Evolutionary conservation across 2,329 filamentous ascomycete genomes (phyloP).

Genomic region (Ilyonectria mors-panacis): DNA sequence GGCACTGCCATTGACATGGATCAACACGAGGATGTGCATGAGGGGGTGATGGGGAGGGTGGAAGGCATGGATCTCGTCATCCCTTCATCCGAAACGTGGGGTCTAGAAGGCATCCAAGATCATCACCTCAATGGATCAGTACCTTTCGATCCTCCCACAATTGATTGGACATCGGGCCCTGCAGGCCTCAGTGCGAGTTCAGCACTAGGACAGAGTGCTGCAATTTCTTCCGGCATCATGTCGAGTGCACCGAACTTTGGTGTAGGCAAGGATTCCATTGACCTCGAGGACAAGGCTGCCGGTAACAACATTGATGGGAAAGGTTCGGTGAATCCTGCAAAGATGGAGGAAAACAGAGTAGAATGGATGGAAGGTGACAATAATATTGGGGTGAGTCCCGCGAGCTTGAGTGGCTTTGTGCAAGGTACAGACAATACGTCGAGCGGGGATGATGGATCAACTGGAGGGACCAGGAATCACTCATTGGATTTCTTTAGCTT

Average conservation of each 20-base stretch:
- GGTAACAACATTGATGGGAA: background rate
- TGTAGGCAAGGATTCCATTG: conserved; percentile 25
- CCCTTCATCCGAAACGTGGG: conserved; percentile 48
- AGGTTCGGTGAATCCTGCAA: conserved; percentile 9
- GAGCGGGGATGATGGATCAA: conserved; percentile 32
- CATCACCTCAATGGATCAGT: conserved; percentile 31
- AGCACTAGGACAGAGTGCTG: conserved; percentile 45
- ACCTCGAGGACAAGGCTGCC: background rate
- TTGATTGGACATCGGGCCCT: conserved; percentile 48
- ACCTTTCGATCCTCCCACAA: conserved; percentile 45
- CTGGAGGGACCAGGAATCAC: conserved; percentile 49
- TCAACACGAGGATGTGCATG: conserved; percentile 30
- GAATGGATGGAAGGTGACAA: conserved; percentile 34
- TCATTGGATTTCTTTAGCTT: conserved; percentile 60
- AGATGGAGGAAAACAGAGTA: conserved; percentile 22
- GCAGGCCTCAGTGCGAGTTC: conserved; percentile 50
- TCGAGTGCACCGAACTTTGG: conserved; percentile 36
- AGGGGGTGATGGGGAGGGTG: conserved; percentile 28
- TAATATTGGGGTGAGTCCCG: conserved; percentile 45
- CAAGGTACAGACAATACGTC: conserved; percentile 48
- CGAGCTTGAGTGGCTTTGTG: conserved; percentile 52
- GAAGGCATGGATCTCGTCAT: conserved; percentile 48
- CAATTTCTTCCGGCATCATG: conserved; percentile 46
- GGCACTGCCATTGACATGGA: conserved; percentile 50
- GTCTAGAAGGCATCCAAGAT: conserved; percentile 42